These are phyloP conservation scores for Xeromyces bisporus DNA, from an alignment of 495 filamentous ascomycete species.

Conservation along the genomic window DNA sequence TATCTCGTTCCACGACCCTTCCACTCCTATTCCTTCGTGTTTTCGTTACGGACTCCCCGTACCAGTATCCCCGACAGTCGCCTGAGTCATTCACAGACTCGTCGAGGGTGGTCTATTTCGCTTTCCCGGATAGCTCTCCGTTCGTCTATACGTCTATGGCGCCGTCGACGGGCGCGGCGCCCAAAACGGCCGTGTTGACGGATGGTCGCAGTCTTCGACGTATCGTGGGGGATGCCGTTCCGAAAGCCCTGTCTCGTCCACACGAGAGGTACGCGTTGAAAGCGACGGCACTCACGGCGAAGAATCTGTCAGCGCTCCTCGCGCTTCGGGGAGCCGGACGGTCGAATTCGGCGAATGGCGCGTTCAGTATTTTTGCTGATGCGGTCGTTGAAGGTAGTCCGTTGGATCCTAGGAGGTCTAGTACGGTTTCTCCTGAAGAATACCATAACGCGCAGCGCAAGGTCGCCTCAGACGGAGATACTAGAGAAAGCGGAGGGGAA, in stretches of 20 bases:
- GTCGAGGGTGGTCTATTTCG: conserved; percentile 53
- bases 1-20: conserved; percentile 43
- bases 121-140: conserved; percentile 62
- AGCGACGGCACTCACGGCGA: conserved; percentile 46
- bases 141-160: conserved; percentile 55
- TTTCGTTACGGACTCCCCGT: conserved; percentile 56
- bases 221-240: conserved; percentile 56
- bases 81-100: conserved; percentile 29
- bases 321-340: conserved; percentile 47
- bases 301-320: conserved; percentile 48
- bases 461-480: conserved; percentile 7
- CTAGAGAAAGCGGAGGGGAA: too few relatives aligned
- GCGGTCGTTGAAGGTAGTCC: conserved; percentile 40
- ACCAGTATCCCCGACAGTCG: conserved; percentile 33
- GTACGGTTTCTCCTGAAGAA: conserved; percentile 26
- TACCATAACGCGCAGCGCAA: conserved; percentile 13
- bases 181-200: conserved; percentile 18
- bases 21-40: conserved; percentile 58
- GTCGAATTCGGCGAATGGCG: conserved; percentile 51
- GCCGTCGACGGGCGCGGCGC: conserved; percentile 15
- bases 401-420: conserved; percentile 32
- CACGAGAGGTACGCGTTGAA: conserved; percentile 51
- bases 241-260: conserved; percentile 56
- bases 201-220: conserved; percentile 48
- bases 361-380: conserved; percentile 63